These are phyloP conservation scores for Podaxis mareebaensis DNA, from an alignment of 768 basidiomycete genomes.

Conservation along the genomic window DNA sequence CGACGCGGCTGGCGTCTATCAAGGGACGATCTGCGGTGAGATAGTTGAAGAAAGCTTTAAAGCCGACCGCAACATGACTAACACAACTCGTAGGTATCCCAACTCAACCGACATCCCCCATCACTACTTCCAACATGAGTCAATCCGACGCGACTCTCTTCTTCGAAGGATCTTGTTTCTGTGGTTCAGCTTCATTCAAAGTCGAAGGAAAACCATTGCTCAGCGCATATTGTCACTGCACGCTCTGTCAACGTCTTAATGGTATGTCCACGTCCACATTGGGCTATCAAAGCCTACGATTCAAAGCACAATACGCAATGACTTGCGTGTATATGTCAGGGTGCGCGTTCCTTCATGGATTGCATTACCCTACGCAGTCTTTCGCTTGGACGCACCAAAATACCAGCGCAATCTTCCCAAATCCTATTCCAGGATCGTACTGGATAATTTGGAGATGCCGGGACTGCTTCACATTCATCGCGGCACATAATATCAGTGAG, in stretches of 20 bases:
- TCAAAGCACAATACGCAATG: background rate
- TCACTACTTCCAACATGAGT: background rate
- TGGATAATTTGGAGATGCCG: slow-evolving; percentile 68
- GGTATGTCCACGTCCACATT: slow-evolving; percentile 34
- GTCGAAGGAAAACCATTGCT: slow-evolving; percentile 49
- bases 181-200: slow-evolving; percentile 48
- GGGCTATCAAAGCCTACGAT: background rate
- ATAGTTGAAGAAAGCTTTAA: no score
- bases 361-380: slow-evolving; percentile 50
- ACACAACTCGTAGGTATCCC: no score
- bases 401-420: slow-evolving; percentile 33
- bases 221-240: slow-evolving; percentile 71
- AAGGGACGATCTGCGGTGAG: no score
- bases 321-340: slow-evolving; percentile 31
- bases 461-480: slow-evolving; percentile 53
- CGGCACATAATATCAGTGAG: slow-evolving; percentile 50
- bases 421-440: slow-evolving; percentile 32
- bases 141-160: background rate
- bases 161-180: slow-evolving; percentile 55
- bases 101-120: no score
- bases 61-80: no score
- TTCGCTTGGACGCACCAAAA: slow-evolving; percentile 58
- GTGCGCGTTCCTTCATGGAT: slow-evolving; percentile 61
- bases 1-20: no score
- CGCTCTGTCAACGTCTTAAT: slow-evolving; percentile 59